Base-by-base conservation (phyloP, 2,329 filamentous ascomycete species). In the Dactylellina sp. region DNA sequence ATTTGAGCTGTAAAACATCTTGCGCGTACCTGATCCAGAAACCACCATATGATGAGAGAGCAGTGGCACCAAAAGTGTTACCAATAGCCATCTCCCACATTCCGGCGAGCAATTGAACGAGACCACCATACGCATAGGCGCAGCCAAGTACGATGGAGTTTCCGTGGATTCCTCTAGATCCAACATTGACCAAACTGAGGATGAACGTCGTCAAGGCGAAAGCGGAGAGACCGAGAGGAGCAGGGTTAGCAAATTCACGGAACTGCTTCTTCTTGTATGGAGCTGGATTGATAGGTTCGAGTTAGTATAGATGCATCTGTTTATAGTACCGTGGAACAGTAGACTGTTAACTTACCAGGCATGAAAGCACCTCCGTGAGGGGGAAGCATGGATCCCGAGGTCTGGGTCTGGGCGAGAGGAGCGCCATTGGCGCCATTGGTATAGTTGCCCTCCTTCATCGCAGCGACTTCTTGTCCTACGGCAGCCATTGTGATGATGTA, bases 11-110 rank as follows among this genome's bases (percentile, higher is more conserved):
- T 32, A 32, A 5, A 9, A 32, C 5, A 32, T 32, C 5, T 32
- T 32, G 9, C 5, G 28, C 39, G 5, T 66, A 78, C 72, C 75
- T 84, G 79, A 94, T 86, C 91, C 91, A 94, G 85, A 94, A 94
- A 76, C 91, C 91, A 78, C 91, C 91, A 79, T 91, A 94, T 0
- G 91, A 93, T 7, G 90, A 91, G 66, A 94, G 83, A 18, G 91
- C 90, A 22, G 91, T 93, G 59, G 90, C 91, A 84, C 91, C 91
- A 77, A 94, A 93, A 9, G 91, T 94, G 84, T 94, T 94, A 66
- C 91, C 91, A n/a, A 91, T 85, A 37, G 91, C 90, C 87, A 94
- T 91, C 83, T 94, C 91, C 91, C 91, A 95, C 91, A 94, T 95
- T 83, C 91, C 91, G 76, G 91, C 89, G 20, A 92, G 83, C 56